Percentiles rank a stretch among this genome's conserved stretches.
Conservation (phyloP, 768 basidiomycete genomes). For the Hemileccinum rubropunctum region DNA sequence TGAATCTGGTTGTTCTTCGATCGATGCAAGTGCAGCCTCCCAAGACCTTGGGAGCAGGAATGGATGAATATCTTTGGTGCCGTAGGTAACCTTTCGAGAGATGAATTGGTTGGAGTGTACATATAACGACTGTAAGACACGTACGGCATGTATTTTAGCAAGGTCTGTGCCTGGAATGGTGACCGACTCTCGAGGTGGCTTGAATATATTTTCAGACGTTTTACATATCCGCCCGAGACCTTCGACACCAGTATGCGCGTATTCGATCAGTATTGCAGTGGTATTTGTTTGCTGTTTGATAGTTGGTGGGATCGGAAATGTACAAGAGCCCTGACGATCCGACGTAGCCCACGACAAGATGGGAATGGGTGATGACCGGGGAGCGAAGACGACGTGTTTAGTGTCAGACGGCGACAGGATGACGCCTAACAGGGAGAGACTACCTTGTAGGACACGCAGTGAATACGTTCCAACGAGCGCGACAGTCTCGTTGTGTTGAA, state of each 20-base stretch:
- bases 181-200: conserved; percentile 38
- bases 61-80: conserved; percentile 31
- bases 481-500: conserved; percentile 50
- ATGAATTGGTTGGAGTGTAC: conserved; percentile 13
- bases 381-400: conserved; percentile 64
- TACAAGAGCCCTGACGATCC: conserved; percentile 10
- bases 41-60: conserved; percentile 38
- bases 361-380: conserved; percentile 77
- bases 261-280: conserved; percentile 55
- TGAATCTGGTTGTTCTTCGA: not conserved
- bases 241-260: conserved; percentile 58
- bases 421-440: conserved; percentile 57
- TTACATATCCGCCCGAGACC: conserved; percentile 62
- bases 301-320: conserved; percentile 10
- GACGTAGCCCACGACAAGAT: conserved; percentile 34
- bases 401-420: conserved; percentile 40
- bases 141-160: conserved; percentile 48
- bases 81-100: conserved; percentile 20
- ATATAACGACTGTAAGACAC: conserved; percentile 11
- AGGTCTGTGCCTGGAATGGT: conserved; percentile 41
- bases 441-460: conserved; percentile 61
- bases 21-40: conserved; percentile 27
- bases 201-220: conserved; percentile 62
- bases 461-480: conserved; percentile 67
- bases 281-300: conserved; percentile 15